Base-by-base conservation (phyloP, 176 grass and related monocot species). In the Lolium rigidum region DNA sequence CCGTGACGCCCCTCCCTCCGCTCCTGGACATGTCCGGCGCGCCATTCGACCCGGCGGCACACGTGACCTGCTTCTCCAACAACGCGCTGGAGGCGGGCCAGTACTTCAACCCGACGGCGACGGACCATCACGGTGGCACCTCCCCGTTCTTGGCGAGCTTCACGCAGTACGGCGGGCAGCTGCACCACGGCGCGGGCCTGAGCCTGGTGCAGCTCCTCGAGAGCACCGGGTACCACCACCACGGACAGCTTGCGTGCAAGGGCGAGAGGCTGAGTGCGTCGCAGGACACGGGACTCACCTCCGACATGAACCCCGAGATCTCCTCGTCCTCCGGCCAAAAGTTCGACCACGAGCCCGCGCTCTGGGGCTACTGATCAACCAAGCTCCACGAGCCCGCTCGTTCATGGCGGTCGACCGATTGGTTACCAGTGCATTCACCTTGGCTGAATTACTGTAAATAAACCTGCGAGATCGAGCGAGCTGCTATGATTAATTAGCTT, bases 31-130 rank as follows among this genome's bases (percentile, higher is more conserved):
- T 94, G 75, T 94, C 81, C 87, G 60, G 52, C 49, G 46, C 16
- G 9, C 31, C 65, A 11, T 12, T 21, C 52, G 57, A 77, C 63
- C 24, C 83, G 6, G 77, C 84, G 82, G 84, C 85, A 17, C 85
- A 96, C 94, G 91, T 96, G 94, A 92, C 94, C 94, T 96, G 94
- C 94, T 96, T 96, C 94, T 96, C 94, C 94, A 91, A 89, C 93
- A 88, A 74, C 75, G 87, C 82, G 25, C 63, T 89, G 91, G 89
- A 85, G 87, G 73, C 24, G 49, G 91, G 69, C 47, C 88, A 86
- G 13, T 93, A 84, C 90, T 88, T 86, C 50, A 64, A 76, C 78
- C 81, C 78, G 43, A 43, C 67, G 46, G 9, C 43, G 60, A 51
- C 76, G 43, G 85, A 77, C n/a, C 83, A 78, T 58, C 52, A 78